Evolutionary conservation across 1,284 basidiomycete species (phyloP).

Genomic region (Heliocybe sulcata): DNA sequence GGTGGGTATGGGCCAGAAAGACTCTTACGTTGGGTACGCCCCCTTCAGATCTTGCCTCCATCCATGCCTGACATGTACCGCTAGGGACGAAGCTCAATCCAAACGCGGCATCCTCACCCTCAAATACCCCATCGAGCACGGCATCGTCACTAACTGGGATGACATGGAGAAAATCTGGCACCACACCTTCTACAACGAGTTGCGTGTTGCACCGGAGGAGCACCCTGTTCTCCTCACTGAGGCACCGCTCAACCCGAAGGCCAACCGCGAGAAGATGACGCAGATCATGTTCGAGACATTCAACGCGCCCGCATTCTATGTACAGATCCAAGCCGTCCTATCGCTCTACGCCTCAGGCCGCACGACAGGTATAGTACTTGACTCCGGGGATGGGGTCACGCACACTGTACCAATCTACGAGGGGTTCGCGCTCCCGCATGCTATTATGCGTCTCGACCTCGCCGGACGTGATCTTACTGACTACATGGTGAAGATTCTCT

Average conservation of each 20-base stretch:
- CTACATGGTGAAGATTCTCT: conserved; percentile 88
- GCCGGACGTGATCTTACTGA: conserved; percentile 95
- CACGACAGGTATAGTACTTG: conserved; percentile 88
- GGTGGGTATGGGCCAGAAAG: conserved; percentile 86
- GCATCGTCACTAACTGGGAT: conserved; percentile 95
- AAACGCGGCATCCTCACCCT: conserved; percentile 94
- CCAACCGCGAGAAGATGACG: conserved; percentile 95
- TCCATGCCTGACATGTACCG: background rate
- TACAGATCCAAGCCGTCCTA: conserved; percentile 88
- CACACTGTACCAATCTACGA: conserved; percentile 96
- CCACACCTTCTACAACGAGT: conserved; percentile 87
- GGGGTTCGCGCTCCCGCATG: conserved; percentile 92
- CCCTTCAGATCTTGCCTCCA: background rate
- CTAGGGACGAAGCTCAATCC: conserved; percentile 87
- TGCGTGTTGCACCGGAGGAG: conserved; percentile 81
- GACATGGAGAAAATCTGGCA: conserved; percentile 97
- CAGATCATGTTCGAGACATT: conserved; percentile 98
- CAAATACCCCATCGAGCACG: conserved; percentile 80
- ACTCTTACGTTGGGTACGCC: conserved; percentile 78
- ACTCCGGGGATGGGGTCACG: conserved; percentile 92
- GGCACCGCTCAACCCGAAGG: conserved; percentile 91
- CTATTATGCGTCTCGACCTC: conserved; percentile 91
- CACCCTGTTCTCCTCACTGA: conserved; percentile 92
- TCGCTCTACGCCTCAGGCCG: conserved; percentile 92
- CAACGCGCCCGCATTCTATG: conserved; percentile 92